These are phyloP conservation scores for Clathrus columnatus DNA, from an alignment of 768 basidiomycete species.

Conservation along the genomic window DNA sequence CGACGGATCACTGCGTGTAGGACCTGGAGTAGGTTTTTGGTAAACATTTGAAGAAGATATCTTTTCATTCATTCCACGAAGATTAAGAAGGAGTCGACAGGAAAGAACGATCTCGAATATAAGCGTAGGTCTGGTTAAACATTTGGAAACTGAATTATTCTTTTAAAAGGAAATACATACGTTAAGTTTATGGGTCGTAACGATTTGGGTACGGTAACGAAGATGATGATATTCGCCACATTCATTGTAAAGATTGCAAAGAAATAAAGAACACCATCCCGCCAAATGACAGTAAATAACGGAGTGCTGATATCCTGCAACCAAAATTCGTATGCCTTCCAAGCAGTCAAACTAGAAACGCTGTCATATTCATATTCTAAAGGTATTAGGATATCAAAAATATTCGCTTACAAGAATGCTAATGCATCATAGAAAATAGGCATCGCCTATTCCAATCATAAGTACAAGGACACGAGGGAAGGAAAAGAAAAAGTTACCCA, in stretches of 20 bases:
- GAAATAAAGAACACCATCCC: neutral
- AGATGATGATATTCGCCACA: neutral
- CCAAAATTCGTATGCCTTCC: neutral
- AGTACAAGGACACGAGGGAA: neutral
- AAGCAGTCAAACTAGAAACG: neutral
- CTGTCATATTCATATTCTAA: neutral
- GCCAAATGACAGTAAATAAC: neutral
- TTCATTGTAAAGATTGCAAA: neutral
- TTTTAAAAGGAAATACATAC: neutral
- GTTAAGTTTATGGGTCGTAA: neutral
- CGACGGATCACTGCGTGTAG: neutral
- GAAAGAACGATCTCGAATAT: constrained; percentile 1
- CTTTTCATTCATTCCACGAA: neutral
- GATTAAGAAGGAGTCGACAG: neutral
- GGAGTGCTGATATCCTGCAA: neutral
- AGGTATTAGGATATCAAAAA: neutral
- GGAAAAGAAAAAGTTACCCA: neutral
- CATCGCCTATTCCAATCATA: neutral
- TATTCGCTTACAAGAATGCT: neutral
- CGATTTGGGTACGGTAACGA: neutral
- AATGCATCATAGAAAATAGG: neutral
- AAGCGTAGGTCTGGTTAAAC: neutral
- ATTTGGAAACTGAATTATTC: neutral
- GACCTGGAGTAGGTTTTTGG: neutral
- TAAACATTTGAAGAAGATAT: neutral